Evolutionary conservation across 768 basidiomycete genomes (phyloP).

Genomic region (Collybiopsis confluens): DNA sequence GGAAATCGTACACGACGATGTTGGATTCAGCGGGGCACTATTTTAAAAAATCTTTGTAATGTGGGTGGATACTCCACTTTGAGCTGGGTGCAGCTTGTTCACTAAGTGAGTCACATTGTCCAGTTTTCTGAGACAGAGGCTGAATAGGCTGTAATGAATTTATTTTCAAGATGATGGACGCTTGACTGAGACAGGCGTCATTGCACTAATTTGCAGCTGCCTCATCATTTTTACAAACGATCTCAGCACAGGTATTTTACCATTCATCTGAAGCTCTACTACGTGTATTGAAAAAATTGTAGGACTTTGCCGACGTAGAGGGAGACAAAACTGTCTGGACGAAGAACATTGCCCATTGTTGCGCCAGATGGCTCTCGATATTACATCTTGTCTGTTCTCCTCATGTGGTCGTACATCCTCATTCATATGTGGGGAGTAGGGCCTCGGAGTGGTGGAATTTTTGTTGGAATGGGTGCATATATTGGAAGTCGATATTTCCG

Average conservation of each 20-base stretch:
- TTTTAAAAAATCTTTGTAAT: constrained; percentile 10
- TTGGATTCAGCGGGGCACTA: constrained; percentile 10
- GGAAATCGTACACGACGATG: constrained; percentile 22
- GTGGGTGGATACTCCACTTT: constrained; percentile 10
- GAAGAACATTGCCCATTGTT: constrained; percentile 16
- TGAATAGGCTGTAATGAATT: no score
- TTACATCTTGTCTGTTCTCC: no score
- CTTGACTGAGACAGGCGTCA: no score
- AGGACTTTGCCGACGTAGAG: constrained; percentile 19
- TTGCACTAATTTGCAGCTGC: background rate
- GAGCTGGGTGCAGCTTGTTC: constrained; percentile 11
- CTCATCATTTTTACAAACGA: constrained; percentile 17
- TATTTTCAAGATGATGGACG: no score
- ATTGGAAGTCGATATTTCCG: no score
- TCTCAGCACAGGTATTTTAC: no score
- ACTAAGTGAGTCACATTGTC: background rate
- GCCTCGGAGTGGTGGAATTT: no score
- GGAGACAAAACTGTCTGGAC: constrained; percentile 17
- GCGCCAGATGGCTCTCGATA: no score
- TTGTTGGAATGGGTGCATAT: no score
- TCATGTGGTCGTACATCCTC: no score
- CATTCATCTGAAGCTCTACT: constrained; percentile 16
- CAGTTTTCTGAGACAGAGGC: background rate
- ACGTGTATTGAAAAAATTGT: constrained; percentile 20
- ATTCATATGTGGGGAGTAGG: no score